Conservation (phyloP, 2,329 filamentous ascomycete species). For the Talaromyces sp. region DNA sequence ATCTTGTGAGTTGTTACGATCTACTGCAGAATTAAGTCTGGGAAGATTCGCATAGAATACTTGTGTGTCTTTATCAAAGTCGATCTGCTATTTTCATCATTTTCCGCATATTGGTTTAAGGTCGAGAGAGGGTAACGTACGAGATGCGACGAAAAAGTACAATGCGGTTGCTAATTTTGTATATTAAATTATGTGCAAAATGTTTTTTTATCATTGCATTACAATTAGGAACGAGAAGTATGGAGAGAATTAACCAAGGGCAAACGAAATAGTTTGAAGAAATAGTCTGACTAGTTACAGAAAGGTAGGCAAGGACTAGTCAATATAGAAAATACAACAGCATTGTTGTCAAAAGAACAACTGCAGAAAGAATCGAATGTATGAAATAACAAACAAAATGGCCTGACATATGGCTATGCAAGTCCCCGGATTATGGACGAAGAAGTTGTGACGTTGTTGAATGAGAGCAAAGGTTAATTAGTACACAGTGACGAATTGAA, state of each 20-base stretch:
- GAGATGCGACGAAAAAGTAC: too few relatives aligned
- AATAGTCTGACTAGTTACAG: conserved; percentile 15
- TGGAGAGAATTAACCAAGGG: not conserved
- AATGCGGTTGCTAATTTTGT: too few relatives aligned
- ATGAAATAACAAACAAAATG: conserved; percentile 6
- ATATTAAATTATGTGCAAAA: too few relatives aligned
- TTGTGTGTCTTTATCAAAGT: too few relatives aligned
- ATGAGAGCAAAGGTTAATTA: conserved; percentile 3
- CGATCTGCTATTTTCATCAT: not conserved
- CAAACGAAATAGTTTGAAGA: conserved; percentile 15
- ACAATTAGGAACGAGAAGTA: not conserved
- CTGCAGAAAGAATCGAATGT: not conserved
- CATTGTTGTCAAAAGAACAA: not conserved
- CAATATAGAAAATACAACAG: conserved; percentile 7
- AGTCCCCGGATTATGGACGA: conserved; percentile 9
- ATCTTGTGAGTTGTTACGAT: too few relatives aligned
- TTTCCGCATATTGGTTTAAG: too few relatives aligned
- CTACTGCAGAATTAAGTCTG: too few relatives aligned
- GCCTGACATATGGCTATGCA: conserved; percentile 15
- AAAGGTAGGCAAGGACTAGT: conserved; percentile 4
- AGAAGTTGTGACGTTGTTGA: not conserved
- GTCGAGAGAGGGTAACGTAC: too few relatives aligned
- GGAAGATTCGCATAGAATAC: too few relatives aligned
- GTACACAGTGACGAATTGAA: conserved; percentile 6
- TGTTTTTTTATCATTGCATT: too few relatives aligned